phyloP scores from a whole-genome alignment of 495 filamentous ascomycete species.

The Aspergillus asperescens region DNA sequence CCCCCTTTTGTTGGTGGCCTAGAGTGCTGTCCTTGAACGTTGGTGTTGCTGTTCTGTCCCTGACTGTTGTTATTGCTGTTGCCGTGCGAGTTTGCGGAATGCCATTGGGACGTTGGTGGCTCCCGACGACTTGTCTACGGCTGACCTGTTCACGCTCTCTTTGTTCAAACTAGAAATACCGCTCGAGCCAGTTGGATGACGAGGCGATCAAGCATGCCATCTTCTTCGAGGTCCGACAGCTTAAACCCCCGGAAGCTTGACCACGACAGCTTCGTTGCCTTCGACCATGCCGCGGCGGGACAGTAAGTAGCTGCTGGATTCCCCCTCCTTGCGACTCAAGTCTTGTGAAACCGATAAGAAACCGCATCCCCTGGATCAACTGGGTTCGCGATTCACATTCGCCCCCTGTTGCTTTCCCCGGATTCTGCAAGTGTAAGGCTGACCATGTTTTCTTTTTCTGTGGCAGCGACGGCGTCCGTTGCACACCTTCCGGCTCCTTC shows the following conservation, averaged over 20 bases:
- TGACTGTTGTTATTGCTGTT: neutral
- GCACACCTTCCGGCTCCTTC: slow-evolving; percentile 73
- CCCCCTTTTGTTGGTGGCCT: neutral
- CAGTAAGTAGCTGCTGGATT: slow-evolving; percentile 62
- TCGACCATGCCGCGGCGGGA: slow-evolving; percentile 81
- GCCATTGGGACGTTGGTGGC: slow-evolving; percentile 7
- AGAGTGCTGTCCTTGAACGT: neutral
- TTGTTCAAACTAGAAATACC: neutral
- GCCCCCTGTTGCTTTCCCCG: neutral
- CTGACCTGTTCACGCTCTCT: neutral
- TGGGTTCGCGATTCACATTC: neutral
- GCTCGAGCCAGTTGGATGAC: neutral
- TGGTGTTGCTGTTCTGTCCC: neutral
- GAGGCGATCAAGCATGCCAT: slow-evolving; percentile 29
- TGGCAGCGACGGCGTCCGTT: slow-evolving; percentile 81
- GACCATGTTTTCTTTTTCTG: slow-evolving; percentile 5
- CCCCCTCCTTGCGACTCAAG: slow-evolving; percentile 4
- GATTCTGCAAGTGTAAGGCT: slow-evolving; percentile 1
- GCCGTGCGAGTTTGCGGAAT: slow-evolving; percentile 16
- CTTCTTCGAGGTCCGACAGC: slow-evolving; percentile 32
- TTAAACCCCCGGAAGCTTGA: slow-evolving; percentile 36
- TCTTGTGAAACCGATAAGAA: slow-evolving; percentile 2
- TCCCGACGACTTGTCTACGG: slow-evolving; percentile 6
- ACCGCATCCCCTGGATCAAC: neutral
- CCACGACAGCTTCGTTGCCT: slow-evolving; percentile 58